Base-by-base conservation (phyloP, 345 rosid genomes). In the Raphanus raphanistrum region DNA sequence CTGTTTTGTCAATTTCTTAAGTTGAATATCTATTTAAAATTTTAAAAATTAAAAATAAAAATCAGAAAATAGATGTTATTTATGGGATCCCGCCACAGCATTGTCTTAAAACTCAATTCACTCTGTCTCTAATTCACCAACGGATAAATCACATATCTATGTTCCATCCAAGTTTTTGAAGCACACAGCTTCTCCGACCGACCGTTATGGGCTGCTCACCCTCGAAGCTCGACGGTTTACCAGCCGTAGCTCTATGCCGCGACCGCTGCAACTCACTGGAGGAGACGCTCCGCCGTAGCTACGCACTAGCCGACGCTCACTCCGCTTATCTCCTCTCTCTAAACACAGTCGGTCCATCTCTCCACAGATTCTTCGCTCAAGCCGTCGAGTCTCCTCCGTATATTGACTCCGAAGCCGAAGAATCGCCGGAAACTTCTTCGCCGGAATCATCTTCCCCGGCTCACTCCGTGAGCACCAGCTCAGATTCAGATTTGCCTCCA, bases 221-320 rank as follows among this genome's bases (percentile, higher is more conserved):
- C 8, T 80, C 94, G 0, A 88, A 84, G 57, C 77, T 88, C 72
- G 86, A 90, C 82, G 59, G 73, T 66, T 83, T 88, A 1, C 94
- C 90, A 0, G 88, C 87, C 59, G 86, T 90, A 6, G 17, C 86
- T 71, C 81, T 88, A 1, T 90, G 92, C 72, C 90, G 89, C 6
- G 81, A 85, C 79, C 90, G 94, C 35, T 87, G 86, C 81, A 84
- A 76, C 55, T 85, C 82, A 69, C 76, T 90, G 0, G 88, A 86
- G 32, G 87, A 84, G 6, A 88, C 94, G 0, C 87, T 90, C 48
- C 83, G 79, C 27, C 86, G 84, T 2, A 84, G 90, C 84, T 82
- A 90, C 71, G 78, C 82, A 21, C 71, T 90, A 27, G 85, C 86
- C 33, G 87, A 87, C 16, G 89, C 89, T 7, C 92, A 88, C 70